These are phyloP conservation scores for Schizochytrium sp. DNA, from an alignment of 108 stramenopile genomes.

Conservation along the genomic window DNA sequence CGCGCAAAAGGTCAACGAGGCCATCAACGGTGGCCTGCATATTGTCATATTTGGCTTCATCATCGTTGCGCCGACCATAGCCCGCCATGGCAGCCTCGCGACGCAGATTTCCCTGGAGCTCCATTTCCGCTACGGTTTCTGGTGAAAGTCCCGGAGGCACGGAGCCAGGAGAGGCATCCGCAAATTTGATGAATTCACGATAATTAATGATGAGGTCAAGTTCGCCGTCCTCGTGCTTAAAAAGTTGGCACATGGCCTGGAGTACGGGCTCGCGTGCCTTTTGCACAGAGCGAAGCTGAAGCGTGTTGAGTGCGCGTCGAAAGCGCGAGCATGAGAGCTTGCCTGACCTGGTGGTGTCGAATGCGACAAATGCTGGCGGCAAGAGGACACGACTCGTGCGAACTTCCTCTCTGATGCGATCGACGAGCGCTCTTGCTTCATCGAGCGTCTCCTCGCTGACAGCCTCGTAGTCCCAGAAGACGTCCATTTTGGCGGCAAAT, in stretches of 20 bases:
- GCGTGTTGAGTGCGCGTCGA: background rate
- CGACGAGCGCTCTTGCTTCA: background rate
- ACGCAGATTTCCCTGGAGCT: background rate
- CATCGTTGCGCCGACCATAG: too few relatives aligned
- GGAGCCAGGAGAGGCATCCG: background rate
- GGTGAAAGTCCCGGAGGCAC: background rate
- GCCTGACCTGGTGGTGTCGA: background rate
- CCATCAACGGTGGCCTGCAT: background rate
- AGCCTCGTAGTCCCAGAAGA: background rate
- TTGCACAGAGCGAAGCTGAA: background rate
- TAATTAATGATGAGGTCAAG: background rate
- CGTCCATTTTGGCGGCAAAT: background rate
- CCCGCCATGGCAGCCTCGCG: background rate
- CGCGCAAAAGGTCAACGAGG: background rate
- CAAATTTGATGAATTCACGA: background rate
- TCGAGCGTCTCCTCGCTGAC: background rate
- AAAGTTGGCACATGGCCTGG: background rate
- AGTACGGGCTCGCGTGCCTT: background rate
- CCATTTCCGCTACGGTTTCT: background rate
- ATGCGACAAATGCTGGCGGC: background rate
- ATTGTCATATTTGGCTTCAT: too few relatives aligned
- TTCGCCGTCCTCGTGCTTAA: background rate
- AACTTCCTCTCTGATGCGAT: background rate
- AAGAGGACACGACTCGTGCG: background rate
- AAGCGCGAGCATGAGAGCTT: background rate